Percentiles rank a stretch among this genome's conserved stretches.
phyloP scores from a whole-genome alignment of 768 basidiomycete genomes.

The Pleurotus platypus region DNA sequence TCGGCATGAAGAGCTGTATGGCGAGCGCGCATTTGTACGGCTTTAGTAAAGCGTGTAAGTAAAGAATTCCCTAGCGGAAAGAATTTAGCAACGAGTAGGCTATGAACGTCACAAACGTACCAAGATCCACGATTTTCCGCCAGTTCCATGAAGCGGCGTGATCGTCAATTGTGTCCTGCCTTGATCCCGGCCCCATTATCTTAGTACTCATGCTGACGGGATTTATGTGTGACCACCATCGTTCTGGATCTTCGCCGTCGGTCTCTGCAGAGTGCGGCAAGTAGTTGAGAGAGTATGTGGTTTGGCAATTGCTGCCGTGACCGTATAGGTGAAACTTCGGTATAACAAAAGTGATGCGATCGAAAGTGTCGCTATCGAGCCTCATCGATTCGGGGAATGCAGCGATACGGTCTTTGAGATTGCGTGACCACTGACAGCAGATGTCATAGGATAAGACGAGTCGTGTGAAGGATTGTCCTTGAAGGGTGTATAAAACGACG shows the following conservation, averaged over 20 bases:
- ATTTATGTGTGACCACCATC: slow-evolving; percentile 24
- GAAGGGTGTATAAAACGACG: slow-evolving; percentile 14
- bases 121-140: slow-evolving; percentile 10
- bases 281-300: slow-evolving; percentile 12
- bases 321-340: slow-evolving; percentile 13
- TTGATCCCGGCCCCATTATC: slow-evolving; percentile 24
- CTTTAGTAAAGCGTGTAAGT: neutral
- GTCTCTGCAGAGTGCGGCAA: slow-evolving; percentile 24
- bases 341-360: slow-evolving; percentile 1
- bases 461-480: neutral
- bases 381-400: slow-evolving; percentile 4
- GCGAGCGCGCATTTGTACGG: neutral
- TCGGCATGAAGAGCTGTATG: neutral
- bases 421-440: slow-evolving; percentile 19
- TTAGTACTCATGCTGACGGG: slow-evolving; percentile 20
- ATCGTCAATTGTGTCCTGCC: slow-evolving; percentile 25
- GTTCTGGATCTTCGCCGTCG: slow-evolving; percentile 19
- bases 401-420: neutral
- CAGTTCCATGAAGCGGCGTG: slow-evolving; percentile 21
- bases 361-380: neutral
- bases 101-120: neutral
- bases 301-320: slow-evolving; percentile 14
- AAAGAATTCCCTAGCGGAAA: neutral
- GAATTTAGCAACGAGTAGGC: too few relatives aligned
- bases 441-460: slow-evolving; percentile 28